phyloP scores from a whole-genome alignment of 2,329 filamentous ascomycete species.

The Neophaeococcomyces mojaviensis region DNA sequence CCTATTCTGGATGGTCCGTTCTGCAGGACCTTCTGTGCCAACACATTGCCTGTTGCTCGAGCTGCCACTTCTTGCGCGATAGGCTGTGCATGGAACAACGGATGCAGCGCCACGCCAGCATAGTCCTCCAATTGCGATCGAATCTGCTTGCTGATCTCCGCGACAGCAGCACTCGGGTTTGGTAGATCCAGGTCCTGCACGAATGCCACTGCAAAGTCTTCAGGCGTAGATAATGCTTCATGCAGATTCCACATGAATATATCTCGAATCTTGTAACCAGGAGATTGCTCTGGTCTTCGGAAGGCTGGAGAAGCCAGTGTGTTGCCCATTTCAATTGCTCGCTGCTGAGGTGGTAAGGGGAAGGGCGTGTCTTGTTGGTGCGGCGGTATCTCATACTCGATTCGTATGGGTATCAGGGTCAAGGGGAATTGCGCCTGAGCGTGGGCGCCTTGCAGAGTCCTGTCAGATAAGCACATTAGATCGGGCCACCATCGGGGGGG shows the following conservation, averaged over 20 bases:
- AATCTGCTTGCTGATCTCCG: conserved; percentile 87
- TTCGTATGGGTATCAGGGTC: conserved; percentile 88
- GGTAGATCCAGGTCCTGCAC: conserved; percentile 92
- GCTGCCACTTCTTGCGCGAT: conserved; percentile 4
- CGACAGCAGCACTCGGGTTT: conserved; percentile 59
- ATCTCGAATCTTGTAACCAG: conserved; percentile 83
- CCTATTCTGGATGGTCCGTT: conserved; percentile 43
- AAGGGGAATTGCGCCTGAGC: conserved; percentile 70
- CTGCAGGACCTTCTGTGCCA: conserved; percentile 24
- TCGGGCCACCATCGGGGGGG: conserved; percentile 1
- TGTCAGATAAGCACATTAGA: conserved; percentile 17
- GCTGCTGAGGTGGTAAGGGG: conserved; percentile 32
- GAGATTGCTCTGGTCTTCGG: conserved; percentile 67
- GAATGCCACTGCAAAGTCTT: conserved; percentile 85
- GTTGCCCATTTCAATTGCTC: conserved; percentile 34
- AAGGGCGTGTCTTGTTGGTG: conserved; percentile 47
- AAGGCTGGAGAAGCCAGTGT: conserved; percentile 71
- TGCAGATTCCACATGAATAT: conserved; percentile 98
- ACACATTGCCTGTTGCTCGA: neutral
- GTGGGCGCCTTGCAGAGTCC: conserved; percentile 54
- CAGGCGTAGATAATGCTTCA: conserved; percentile 86
- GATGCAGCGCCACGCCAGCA: conserved; percentile 85
- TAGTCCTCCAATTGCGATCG: conserved; percentile 94
- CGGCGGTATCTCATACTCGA: conserved; percentile 83
- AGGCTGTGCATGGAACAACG: conserved; percentile 62